Evolutionary conservation across 2,329 filamentous ascomycete species (phyloP), one percentile per base, ranked within the genome.

Genomic region (Arachnomyces sp.): DNA sequence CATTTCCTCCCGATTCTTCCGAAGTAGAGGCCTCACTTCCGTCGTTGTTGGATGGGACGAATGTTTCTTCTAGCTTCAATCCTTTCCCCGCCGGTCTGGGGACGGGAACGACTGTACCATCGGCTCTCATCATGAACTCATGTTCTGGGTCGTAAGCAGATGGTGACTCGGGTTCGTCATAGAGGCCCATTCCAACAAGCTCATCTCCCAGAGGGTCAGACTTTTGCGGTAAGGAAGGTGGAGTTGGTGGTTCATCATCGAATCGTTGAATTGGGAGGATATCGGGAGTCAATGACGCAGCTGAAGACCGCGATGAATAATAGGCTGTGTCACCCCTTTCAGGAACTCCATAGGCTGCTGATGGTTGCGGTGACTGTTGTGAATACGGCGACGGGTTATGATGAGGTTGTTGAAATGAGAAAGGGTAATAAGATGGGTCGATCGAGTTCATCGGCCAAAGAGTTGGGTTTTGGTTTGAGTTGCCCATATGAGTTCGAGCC

Each of bases 181-280:
- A 92, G 0, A 92, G 73, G 1, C 86, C 86, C 75, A 92, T 82
- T 14, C 85, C 85, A n/a, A 88, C 73, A 2, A 90, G 71, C 44
- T 87, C 82, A 53, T 88, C 84, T 29, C 78, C 82, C 11, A 74
- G 68, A 17, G 71, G 57, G 18, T 78, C 77, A 35, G 75, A 68
- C 30, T 77, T 71, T 25, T 74, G 71, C 16, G 77, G 60, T 4
- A 71, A 50, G 40, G 73, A 42, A 13, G 47, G 43, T 6, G 43
- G 48, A 15, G 49, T 30, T n/a, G 49, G 47, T 11, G 51, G 46
- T n/a, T 52, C 46, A 18, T 53, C 42, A 2, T 56, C 52, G n/a
- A 56, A 54, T 16, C 58, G 52, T 38, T 61, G 60, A 28, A 58
- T 57, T n/a, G 61, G 57, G 12, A 63, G 53, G 28, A 65, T 55